Conservation (phyloP, 176 grass and related monocot species). For the Tuctoria greenei region DNA sequence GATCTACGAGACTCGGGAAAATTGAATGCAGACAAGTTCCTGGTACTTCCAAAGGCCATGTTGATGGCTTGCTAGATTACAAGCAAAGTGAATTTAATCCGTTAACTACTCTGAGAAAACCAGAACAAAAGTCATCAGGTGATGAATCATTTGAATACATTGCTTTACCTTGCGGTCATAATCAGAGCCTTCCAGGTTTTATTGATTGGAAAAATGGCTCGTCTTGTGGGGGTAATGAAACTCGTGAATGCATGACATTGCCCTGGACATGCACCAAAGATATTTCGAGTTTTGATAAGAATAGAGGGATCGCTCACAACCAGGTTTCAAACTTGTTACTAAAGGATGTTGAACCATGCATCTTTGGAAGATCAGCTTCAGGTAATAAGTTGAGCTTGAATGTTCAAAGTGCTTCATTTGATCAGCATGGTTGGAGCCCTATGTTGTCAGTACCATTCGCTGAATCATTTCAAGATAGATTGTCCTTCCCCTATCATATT, state of each 20-base stretch:
- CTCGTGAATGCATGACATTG: slow-evolving; percentile 40
- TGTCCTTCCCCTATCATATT: slow-evolving; percentile 30
- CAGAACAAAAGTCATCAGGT: slow-evolving; percentile 12
- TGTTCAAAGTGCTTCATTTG: slow-evolving; percentile 32
- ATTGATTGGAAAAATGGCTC: slow-evolving; percentile 31
- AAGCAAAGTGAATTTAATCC: slow-evolving; percentile 13
- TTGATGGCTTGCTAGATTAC: slow-evolving; percentile 32
- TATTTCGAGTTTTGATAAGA: slow-evolving; percentile 30
- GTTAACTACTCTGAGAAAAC: slow-evolving; percentile 11
- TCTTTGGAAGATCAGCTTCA: slow-evolving; percentile 5
- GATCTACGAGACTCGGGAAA: slow-evolving; percentile 5
- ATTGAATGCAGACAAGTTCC: slow-evolving; percentile 15
- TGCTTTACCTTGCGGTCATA: slow-evolving; percentile 37
- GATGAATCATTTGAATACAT: slow-evolving; percentile 21
- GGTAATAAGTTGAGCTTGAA: slow-evolving; percentile 33
- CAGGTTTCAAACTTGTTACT: slow-evolving; percentile 40
- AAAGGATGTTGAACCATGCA: slow-evolving; percentile 37
- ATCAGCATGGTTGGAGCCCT: slow-evolving; percentile 26
- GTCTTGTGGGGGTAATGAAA: slow-evolving; percentile 17
- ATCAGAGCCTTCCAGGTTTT: slow-evolving; percentile 28
- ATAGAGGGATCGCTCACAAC: slow-evolving; percentile 25
- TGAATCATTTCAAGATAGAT: slow-evolving; percentile 26
- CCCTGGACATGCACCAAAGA: slow-evolving; percentile 32
- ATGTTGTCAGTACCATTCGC: slow-evolving; percentile 18
- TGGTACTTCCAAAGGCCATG: slow-evolving; percentile 13